These are phyloP conservation scores for Aspergillus wentii DNA, from an alignment of 495 filamentous ascomycete species.

Conservation along the genomic window DNA sequence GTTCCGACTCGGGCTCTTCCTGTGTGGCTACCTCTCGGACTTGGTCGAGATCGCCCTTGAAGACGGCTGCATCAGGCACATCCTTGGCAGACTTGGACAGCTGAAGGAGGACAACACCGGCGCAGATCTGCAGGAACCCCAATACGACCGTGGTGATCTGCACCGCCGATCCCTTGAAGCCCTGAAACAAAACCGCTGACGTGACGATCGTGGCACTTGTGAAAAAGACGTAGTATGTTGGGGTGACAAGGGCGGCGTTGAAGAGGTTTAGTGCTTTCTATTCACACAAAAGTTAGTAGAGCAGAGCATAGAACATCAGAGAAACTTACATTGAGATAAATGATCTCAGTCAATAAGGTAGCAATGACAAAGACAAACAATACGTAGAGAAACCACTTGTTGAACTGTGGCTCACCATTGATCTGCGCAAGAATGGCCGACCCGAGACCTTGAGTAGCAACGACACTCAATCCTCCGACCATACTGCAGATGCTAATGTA, in stretches of 20 bases:
- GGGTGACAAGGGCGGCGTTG: conserved; percentile 95
- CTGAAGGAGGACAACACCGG: conserved; percentile 92
- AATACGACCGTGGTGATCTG: conserved; percentile 86
- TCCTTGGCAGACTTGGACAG: conserved; percentile 98
- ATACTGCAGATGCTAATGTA: conserved; percentile 95
- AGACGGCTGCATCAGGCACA: conserved; percentile 88
- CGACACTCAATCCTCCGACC: conserved; percentile 91
- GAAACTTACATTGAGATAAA: conserved; percentile 89
- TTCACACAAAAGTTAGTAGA: conserved; percentile 20
- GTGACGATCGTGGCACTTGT: conserved; percentile 92
- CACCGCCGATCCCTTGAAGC: conserved; percentile 80
- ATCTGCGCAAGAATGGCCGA: conserved; percentile 87
- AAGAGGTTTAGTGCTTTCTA: conserved; percentile 99
- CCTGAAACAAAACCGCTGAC: conserved; percentile 86
- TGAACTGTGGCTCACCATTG: conserved; percentile 78
- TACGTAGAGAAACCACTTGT: conserved; percentile 95
- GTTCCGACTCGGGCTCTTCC: conserved; percentile 90
- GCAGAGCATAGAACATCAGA: background rate
- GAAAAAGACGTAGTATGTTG: conserved; percentile 98
- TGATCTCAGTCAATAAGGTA: conserved; percentile 87
- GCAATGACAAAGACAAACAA: conserved; percentile 83
- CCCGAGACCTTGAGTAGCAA: conserved; percentile 89
- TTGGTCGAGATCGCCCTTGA: conserved; percentile 90
- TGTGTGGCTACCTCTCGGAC: conserved; percentile 91
- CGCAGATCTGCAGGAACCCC: conserved; percentile 92